These are phyloP conservation scores for Porphyrellus cyaneotinctus DNA, from an alignment of 768 basidiomycete species.

Conservation along the genomic window DNA sequence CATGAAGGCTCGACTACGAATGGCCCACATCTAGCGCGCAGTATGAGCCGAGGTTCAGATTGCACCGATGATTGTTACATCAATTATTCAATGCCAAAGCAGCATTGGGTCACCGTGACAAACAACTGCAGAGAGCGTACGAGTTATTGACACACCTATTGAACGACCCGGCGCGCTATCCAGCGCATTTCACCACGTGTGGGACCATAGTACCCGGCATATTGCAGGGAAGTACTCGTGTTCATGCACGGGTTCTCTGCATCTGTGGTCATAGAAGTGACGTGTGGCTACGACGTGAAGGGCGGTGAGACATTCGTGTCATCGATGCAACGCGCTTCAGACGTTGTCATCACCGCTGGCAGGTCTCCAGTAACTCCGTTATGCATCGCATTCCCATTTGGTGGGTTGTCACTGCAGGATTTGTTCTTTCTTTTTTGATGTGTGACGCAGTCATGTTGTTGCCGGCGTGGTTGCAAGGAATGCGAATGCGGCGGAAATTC, in stretches of 20 bases:
- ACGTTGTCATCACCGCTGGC: background rate
- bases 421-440: background rate
- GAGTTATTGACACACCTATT: slow-evolving; percentile 8
- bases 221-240: background rate
- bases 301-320: slow-evolving; percentile 1
- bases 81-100: slow-evolving; percentile 16
- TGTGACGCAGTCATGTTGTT: slow-evolving; percentile 13
- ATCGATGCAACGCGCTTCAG: slow-evolving; percentile 5
- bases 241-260: background rate
- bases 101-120: slow-evolving; percentile 9
- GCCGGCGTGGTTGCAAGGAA: slow-evolving; percentile 27
- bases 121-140: slow-evolving; percentile 12
- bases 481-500: slow-evolving; percentile 22
- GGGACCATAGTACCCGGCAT: background rate
- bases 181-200: slow-evolving; percentile 10
- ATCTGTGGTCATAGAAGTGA: slow-evolving; percentile 13
- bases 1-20: slow-evolving; percentile 18
- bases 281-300: slow-evolving; percentile 15
- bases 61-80: slow-evolving; percentile 21
- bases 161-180: slow-evolving; percentile 4
- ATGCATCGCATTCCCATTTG: background rate
- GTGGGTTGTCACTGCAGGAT: background rate
- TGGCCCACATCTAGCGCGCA: slow-evolving; percentile 9
- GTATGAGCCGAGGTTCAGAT: slow-evolving; percentile 23
- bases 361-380: background rate